phyloP scores from a whole-genome alignment of 257 asterid species.

The Nicotiana tomentosiformis region DNA sequence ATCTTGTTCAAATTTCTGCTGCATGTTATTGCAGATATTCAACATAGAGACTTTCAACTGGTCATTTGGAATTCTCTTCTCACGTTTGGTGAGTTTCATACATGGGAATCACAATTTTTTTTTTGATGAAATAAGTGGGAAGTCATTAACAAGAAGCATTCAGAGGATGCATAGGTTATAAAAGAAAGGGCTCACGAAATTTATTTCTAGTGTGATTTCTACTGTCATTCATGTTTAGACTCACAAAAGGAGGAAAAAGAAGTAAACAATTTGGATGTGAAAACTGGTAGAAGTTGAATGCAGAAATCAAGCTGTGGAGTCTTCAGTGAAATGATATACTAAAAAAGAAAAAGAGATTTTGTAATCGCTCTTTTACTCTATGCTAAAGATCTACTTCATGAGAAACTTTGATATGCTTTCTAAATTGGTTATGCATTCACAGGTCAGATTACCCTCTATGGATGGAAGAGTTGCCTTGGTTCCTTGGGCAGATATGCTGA shows the following conservation, averaged over 20 bases:
- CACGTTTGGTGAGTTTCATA: conserved; percentile 75
- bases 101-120: background rate
- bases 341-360: background rate
- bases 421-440: background rate
- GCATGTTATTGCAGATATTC: conserved; percentile 55
- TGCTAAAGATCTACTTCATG: background rate
- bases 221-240: background rate
- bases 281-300: background rate
- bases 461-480: conserved; percentile 87
- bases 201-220: background rate
- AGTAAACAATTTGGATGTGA: background rate
- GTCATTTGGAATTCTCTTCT: conserved; percentile 93
- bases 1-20: conserved; percentile 7
- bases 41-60: conserved; percentile 79
- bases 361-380: background rate
- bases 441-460: conserved; percentile 92
- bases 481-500: conserved; percentile 99
- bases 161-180: too few relatives aligned
- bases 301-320: background rate
- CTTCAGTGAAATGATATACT: background rate
- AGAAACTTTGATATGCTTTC: background rate
- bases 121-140: too few relatives aligned
- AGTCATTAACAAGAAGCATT: too few relatives aligned
- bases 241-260: background rate
- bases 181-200: background rate